These are phyloP conservation scores for Lentinula boryana DNA, from an alignment of 768 basidiomycete genomes.

Conservation along the genomic window DNA sequence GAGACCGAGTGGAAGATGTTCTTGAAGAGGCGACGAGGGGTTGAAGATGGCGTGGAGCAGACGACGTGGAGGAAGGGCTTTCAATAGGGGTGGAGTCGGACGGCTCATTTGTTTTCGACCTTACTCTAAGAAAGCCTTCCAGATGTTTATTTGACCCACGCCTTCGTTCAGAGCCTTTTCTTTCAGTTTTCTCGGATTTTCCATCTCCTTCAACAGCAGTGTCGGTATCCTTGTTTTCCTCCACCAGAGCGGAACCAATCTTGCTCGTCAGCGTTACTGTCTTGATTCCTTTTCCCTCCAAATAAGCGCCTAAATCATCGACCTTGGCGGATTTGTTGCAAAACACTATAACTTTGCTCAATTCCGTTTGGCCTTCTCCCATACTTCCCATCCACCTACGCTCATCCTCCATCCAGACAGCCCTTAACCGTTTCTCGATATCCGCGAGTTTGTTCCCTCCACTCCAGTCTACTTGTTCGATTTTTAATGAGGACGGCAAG, in stretches of 20 bases:
- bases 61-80: constrained; percentile 1
- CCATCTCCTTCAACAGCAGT: neutral
- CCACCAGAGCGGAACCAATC: constrained; percentile 18
- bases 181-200: neutral
- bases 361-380: constrained; percentile 18
- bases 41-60: constrained; percentile 3
- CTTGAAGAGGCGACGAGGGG: neutral
- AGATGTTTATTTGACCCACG: constrained; percentile 73
- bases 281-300: constrained; percentile 55
- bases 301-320: constrained; percentile 48
- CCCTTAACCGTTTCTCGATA: constrained; percentile 66
- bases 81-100: neutral
- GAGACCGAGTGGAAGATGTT: neutral
- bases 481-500: constrained; percentile 63
- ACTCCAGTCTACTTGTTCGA: constrained; percentile 70
- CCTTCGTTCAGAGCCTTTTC: constrained; percentile 26
- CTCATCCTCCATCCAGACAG: constrained; percentile 67
- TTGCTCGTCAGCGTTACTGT: constrained; percentile 63
- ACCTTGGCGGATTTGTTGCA: constrained; percentile 74
- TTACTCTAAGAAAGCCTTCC: constrained; percentile 54
- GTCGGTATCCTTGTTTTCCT: neutral
- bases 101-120: neutral
- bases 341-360: constrained; percentile 76
- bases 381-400: constrained; percentile 1
- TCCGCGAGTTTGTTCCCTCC: constrained; percentile 80